Base-by-base conservation (phyloP, 371 early-diverging fungal genomes). In the Zychaea mexicana region DNA sequence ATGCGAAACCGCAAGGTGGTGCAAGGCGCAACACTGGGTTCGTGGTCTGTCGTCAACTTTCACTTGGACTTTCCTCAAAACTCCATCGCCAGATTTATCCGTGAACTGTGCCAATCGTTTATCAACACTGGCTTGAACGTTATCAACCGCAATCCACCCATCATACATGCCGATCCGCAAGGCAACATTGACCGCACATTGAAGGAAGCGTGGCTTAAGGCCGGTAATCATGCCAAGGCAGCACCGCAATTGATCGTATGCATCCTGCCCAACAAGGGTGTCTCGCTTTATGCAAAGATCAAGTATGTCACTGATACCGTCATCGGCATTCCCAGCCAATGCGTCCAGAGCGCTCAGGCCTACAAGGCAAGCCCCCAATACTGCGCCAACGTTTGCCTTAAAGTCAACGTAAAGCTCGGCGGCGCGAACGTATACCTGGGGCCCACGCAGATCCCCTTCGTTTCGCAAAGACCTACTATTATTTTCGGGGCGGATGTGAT, bases 11-110 rank as follows among this genome's bases (percentile, higher is more conserved):
- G 92, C 73, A 89, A 88, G 73, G 78, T 92, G 2, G 83, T 82
- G n/a, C 73, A 78, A 19, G 93, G 92, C 30, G 90, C 85, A 7
- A 83, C 79, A 5, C 82, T 95, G n/a, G 73, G 82, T n/a, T 88
- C 90, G 13, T 95, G 95, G 96, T 77, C 84, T 22, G 90, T 96
- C 17, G 82, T 95, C 12, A 80, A 82, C 21, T 85, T 88, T 57
- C 74, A 77, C 27, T 57, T 64, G 15, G 61, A 71, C 3, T 22
- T 81, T 2, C 64, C 72, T 10, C 32, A 57, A 2, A 47, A 45
- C 24, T 68, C 59, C 8, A 73, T 85, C 27, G 70, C 85, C 65
- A 47, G 60, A 8, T 90, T 90, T 68, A 56, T 90, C 49, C 74
- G 82, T 17, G 78, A 78, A 30, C 60, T 89, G 42, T 65, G 74